Evolutionary conservation across 1,284 basidiomycete genomes (phyloP), one percentile per base, ranked within the genome.

Genomic region (Fomitopsis schrenkii): DNA sequence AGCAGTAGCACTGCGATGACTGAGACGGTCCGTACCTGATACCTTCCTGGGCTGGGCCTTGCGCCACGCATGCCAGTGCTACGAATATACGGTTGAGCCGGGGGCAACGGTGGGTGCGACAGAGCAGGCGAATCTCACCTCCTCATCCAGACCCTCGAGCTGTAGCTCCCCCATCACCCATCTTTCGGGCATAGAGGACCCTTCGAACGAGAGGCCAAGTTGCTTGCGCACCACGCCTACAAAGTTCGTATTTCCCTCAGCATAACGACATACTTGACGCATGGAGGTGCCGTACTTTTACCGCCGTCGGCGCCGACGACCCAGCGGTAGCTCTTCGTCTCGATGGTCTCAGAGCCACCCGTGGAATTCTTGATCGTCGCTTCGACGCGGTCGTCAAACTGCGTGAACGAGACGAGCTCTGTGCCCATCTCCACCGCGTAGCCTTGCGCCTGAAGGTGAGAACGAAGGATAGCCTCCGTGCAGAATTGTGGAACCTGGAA

Each of bases 281-380:
- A 26, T 6, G 35, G 26, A 35, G 42, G 8, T 28, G 5, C 4
- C 35, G 14, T 35, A 76, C 75, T 71, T 67, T 64, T 69, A 9
- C 71, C 76, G 8, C 76, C 77, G 64, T 77, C 75, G 3, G 74
- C 68, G 6, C 76, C 76, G 14, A 77, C 62, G 6, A 78, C 50
- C 52, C 64, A 76, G 8, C 59, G 58, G 19, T 58, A 60, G 10
- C 57, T 35, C 28, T 68, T 57, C 64, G 48, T 63, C 41, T 66
- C 60, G 6, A 22, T 1, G 1, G 17, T 35, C 45, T 64, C 64
- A 33, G 36, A 19, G 38, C 53, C 60, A 17, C 36, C 59, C 2
- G 38, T 28, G 2, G 30, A 55, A 26, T 61, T 64, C n/a, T 61
- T 44, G 52, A 67, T n/a, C 4, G 63, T 57, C 5, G 59, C 63